Conservation (phyloP, 345 rosid genomes). For the Pugionium cornutum region DNA sequence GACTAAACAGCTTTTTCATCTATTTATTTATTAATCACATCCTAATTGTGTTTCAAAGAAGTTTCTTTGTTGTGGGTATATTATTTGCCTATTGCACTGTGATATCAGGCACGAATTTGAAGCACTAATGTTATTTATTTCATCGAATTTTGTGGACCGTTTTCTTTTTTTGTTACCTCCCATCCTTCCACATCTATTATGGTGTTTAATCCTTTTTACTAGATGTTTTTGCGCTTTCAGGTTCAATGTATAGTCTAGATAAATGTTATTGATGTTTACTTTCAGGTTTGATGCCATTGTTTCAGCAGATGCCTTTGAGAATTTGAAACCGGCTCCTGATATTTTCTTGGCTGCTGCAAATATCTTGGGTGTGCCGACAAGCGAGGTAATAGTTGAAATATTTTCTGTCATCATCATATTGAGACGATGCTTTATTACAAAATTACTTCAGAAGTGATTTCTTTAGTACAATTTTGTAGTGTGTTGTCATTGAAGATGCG, state of each 20-base stretch:
- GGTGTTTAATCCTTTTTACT: neutral
- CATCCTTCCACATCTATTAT: neutral
- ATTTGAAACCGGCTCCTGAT: constrained; percentile 96
- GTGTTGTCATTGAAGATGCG: constrained; percentile 94
- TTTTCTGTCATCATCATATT: constrained; percentile 1
- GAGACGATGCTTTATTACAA: neutral
- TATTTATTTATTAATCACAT: neutral
- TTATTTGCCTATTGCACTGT: neutral
- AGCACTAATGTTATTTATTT: too few relatives aligned
- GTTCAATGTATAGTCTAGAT: neutral
- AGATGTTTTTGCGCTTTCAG: neutral
- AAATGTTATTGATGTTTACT: neutral
- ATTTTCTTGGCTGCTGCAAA: constrained; percentile 92
- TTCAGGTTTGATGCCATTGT: constrained; percentile 94
- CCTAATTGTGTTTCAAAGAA: neutral
- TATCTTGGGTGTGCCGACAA: constrained; percentile 71
- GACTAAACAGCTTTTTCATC: constrained; percentile 24
- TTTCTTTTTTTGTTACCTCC: too few relatives aligned
- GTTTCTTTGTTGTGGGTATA: neutral
- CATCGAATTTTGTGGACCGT: too few relatives aligned
- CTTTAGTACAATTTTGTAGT: constrained; percentile 47
- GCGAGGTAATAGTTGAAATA: constrained; percentile 55
- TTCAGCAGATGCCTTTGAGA: constrained; percentile 97
- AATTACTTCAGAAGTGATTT: constrained; percentile 21
- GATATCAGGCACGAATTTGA: neutral